Base-by-base conservation (phyloP, 2,329 filamentous ascomycete species). In the Alternaria sp. region DNA sequence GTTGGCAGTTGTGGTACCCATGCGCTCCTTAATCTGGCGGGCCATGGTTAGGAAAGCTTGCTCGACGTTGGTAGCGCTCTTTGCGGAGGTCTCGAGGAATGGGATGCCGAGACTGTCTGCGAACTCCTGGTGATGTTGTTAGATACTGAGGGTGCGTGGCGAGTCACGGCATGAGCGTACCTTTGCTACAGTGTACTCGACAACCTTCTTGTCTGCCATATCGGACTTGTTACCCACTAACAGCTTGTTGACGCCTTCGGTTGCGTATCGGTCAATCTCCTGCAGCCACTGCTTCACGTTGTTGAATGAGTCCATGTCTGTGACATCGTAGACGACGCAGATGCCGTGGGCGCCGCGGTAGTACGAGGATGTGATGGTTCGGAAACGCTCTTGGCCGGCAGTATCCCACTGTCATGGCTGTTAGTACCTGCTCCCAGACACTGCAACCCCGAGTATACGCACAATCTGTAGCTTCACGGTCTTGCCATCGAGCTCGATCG, bases 281-380 rank as follows among this genome's bases (percentile, higher is more conserved):
- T 99, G 95, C 65, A 99, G 89, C 95, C 95, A 99, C 87, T 99
- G 95, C 91, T 99, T 98, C 76, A 99, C 95, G 85, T 98, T 99
- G 90, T 99, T 98, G 92, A 99, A 99, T 30, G 93, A 97, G 82
- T 98, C 95, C 94, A 98, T 97, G 81, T 99, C 95, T 72, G 95
- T 99, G 78, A 99, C 95, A 89, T 99, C 95, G 88, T 98, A 99
- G 80, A 99, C 95, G 73, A 99, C 94, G 84, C 95, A 99, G 84
- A 99, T 99, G 75, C 95, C 95, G 84, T 98, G 95, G 71, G 95
- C 95, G 77, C 95, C 95, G 79, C 95, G 93, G 87, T 99, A 99
- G 88, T 99, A 99, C 64, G 95, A 98, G 42, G 94, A 98, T 65
- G 95, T 99, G 85, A 99, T 99, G 76, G 95, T 99, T 81, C 95